Percentiles rank a stretch among this genome's conserved stretches.
Conservation (phyloP, 164 flowering plant species). For the Sedum album region DNA sequence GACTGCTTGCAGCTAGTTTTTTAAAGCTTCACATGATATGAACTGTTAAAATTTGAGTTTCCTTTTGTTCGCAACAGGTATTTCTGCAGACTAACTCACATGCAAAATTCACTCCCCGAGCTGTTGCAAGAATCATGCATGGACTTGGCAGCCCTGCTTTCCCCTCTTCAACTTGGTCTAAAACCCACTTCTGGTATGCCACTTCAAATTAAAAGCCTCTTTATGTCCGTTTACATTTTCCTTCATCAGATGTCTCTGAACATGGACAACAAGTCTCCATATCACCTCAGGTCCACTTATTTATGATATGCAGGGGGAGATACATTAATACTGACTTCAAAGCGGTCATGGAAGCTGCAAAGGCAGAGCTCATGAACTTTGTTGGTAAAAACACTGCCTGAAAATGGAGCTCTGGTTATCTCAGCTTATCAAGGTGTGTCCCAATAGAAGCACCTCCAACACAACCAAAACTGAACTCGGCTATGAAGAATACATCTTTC, state of each 20-base stretch:
- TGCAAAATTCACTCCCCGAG: constrained; percentile 88
- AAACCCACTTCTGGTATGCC: constrained; percentile 81
- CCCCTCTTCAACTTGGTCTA: constrained; percentile 82
- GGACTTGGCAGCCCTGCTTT: constrained; percentile 87
- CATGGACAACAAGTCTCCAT: background rate
- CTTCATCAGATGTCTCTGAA: background rate
- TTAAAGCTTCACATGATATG: background rate
- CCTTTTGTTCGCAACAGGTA: constrained; percentile 36
- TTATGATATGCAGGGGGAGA: constrained; percentile 61
- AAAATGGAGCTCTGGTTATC: background rate
- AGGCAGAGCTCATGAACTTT: constrained; percentile 60
- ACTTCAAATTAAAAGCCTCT: background rate
- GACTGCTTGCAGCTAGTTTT: background rate
- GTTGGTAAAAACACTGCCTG: constrained; percentile 33
- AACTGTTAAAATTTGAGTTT: background rate
- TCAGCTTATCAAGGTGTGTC: constrained; percentile 6
- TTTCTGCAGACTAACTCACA: constrained; percentile 76
- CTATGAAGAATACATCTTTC: too few species aligned
- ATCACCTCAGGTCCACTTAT: background rate
- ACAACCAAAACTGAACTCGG: too few species aligned
- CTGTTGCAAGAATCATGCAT: constrained; percentile 94
- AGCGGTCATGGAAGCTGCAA: constrained; percentile 76
- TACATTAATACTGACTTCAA: constrained; percentile 62
- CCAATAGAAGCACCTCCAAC: too few species aligned
- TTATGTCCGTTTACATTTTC: background rate